A percentile compares a stretch with the other conserved stretches of the same genome.
Evolutionary conservation across 1,284 basidiomycete species (phyloP).

Genomic region (Heterobasidion occidentale): DNA sequence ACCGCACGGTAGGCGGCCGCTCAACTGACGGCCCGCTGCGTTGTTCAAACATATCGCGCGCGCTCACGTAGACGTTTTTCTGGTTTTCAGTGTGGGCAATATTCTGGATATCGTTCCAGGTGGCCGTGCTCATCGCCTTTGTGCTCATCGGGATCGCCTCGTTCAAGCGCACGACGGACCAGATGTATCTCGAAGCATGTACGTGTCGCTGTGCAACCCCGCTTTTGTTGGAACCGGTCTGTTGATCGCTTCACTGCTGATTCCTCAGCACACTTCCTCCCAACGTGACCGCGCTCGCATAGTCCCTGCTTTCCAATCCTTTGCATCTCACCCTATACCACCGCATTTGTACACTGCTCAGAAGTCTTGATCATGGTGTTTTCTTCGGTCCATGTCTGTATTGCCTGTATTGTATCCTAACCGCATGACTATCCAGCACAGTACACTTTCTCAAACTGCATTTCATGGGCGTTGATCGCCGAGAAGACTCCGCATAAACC

Average conservation of each 20-base stretch:
- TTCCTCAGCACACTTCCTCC: slow-evolving; percentile 6
- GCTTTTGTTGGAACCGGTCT: neutral
- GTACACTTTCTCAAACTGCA: no score
- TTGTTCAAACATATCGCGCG: neutral
- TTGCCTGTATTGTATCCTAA: no score
- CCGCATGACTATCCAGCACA: no score
- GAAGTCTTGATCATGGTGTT: no score
- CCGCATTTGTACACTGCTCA: no score
- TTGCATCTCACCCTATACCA: no score
- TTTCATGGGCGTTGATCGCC: no score
- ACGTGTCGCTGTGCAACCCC: slow-evolving; percentile 7
- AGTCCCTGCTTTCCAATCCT: neutral
- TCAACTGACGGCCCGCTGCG: neutral
- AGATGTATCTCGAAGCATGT: slow-evolving; percentile 32
- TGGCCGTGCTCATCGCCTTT: slow-evolving; percentile 61
- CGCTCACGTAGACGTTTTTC: neutral
- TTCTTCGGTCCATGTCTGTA: no score
- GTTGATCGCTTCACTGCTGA: neutral
- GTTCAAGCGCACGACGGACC: slow-evolving; percentile 44
- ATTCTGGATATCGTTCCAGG: slow-evolving; percentile 67
- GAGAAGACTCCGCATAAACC: no score
- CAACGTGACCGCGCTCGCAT: neutral
- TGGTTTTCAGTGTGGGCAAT: slow-evolving; percentile 56
- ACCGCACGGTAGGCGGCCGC: slow-evolving; percentile 48
- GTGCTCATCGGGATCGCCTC: slow-evolving; percentile 60